Evolutionary conservation across 352 stramenopile species (phyloP).

Genomic region (Globisporangium cylindrosporum): DNA sequence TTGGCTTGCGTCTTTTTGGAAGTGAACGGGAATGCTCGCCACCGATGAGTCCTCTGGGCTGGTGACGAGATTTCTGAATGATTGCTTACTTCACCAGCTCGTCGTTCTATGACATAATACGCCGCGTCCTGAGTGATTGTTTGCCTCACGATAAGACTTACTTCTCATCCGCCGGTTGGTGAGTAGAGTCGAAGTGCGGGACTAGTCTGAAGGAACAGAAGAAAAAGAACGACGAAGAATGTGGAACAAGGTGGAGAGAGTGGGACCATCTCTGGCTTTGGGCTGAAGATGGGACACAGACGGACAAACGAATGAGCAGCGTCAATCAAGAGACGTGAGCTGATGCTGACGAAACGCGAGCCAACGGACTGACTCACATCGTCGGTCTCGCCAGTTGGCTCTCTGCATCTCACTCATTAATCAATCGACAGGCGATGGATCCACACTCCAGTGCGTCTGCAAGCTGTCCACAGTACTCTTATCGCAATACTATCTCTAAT

Average conservation of each 20-base stretch:
- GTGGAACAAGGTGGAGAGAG: neutral
- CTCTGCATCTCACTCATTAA: neutral
- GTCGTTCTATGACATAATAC: no score
- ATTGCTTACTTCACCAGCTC: neutral
- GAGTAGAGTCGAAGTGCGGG: neutral
- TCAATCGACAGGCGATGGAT: neutral
- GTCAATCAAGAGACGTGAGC: neutral
- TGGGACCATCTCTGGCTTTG: neutral
- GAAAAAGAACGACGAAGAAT: neutral
- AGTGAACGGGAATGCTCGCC: neutral
- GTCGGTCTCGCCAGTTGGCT: neutral
- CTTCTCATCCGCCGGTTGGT: neutral
- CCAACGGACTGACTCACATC: neutral
- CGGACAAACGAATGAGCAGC: neutral
- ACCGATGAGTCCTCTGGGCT: neutral
- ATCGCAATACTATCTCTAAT: no score
- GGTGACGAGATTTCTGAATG: neutral
- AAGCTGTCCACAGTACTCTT: neutral
- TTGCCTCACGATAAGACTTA: neutral
- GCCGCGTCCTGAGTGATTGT: no score
- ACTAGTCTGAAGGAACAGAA: neutral
- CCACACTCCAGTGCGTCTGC: neutral
- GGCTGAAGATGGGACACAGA: neutral
- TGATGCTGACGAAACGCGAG: neutral
- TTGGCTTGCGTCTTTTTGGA: neutral